Base-by-base conservation (phyloP, 371 early-diverging fungal species). In the Polyrhizophydium stewartii region DNA sequence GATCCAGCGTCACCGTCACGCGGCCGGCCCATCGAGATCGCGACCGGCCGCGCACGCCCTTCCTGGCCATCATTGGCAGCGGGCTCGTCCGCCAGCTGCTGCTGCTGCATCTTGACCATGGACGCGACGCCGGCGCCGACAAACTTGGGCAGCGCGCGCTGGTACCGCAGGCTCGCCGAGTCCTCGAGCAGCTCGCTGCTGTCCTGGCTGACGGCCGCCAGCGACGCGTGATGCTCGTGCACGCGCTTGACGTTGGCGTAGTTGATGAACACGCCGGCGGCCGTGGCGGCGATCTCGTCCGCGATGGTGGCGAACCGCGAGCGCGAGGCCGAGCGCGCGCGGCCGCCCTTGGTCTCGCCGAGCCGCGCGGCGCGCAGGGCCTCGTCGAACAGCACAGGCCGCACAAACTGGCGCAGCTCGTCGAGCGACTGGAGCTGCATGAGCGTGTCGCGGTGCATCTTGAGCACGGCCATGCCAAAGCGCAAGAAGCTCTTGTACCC, bases 401-500 rank as follows among this genome's bases (percentile, higher is more conserved):
- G 33, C 13, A 61, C 1, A 21, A 66, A 28, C 13, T 32, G 38
- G 7, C n/a, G 41, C 7, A 72, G 47, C 21, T 37, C 45, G 9
- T 40, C 58, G 12, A 67, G 22, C 21, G 64, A 57, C 25, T 60
- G 41, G 25, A 32, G 35, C 37, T 67, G 52, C 50, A 77, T 32
- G 7, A 73, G 35, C 0, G 28, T 58, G 46, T 55, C 62, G 31
- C 62, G 61, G 16, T 62, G 60, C 3, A 43, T 19, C 13, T 53
- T 17, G 24, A 77, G 38, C 27, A 69, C 28, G 9, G 67, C 75
- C 1, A 73, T 46, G 2, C 69, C 73, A 55, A 73, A 63, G 17
- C 75, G 68, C 35, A 69, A 65, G 19, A 75, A 53, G 12, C 70
- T 63, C 41, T 67, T 69, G 63, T 71, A 71, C 0, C 77, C 77